phyloP scores from a whole-genome alignment of 768 basidiomycete genomes.

The Tricholoma hemisulphureum region DNA sequence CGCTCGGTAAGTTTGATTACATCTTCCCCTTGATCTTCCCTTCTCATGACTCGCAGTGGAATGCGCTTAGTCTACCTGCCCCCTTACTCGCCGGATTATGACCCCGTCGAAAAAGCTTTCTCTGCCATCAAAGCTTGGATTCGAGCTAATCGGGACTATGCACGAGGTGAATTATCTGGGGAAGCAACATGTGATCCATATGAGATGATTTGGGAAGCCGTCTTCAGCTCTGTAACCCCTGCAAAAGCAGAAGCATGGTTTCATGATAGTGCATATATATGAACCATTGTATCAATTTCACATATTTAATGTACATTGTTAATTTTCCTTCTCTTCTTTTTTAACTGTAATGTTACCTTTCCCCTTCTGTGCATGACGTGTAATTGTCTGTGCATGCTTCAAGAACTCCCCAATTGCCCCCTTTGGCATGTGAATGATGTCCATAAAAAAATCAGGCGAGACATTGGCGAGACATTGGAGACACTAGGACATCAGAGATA shows the following conservation, averaged over 20 bases:
- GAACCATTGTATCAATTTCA: too few species aligned
- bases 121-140: background rate
- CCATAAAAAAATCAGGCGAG: background rate
- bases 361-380: background rate
- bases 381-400: background rate
- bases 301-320: too few species aligned
- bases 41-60: background rate
- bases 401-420: background rate
- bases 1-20: background rate
- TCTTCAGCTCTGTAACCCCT: background rate
- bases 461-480: background rate
- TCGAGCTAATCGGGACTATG: background rate
- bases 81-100: background rate
- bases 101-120: background rate
- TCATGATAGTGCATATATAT: background rate
- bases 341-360: background rate
- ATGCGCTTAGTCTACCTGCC: background rate
- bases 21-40: too few species aligned
- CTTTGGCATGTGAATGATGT: background rate
- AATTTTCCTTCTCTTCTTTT: too few species aligned
- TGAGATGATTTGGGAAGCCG: background rate
- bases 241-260: background rate
- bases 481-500: too few species aligned
- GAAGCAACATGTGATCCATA: background rate
- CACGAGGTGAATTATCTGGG: background rate